Conservation (phyloP, 345 rosid species). For the Gossypium raimondii region DNA sequence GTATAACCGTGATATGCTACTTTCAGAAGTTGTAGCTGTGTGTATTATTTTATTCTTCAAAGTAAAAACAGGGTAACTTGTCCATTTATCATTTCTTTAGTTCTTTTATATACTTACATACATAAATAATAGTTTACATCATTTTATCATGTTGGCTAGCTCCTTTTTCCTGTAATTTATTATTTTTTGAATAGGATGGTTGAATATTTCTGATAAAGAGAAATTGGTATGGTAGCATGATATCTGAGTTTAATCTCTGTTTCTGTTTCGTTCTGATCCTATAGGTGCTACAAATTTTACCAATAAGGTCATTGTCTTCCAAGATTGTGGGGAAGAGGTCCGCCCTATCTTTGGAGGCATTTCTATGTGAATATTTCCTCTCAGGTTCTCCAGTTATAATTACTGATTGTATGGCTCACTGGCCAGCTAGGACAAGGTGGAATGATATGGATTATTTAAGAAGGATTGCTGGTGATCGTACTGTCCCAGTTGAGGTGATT, state of each 20-base stretch:
- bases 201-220: constrained; percentile 4
- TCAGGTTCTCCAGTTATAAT: constrained; percentile 75
- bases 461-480: constrained; percentile 76
- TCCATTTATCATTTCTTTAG: background rate
- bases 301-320: constrained; percentile 54
- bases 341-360: constrained; percentile 73
- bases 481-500: constrained; percentile 97
- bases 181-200: background rate
- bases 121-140: too few species aligned
- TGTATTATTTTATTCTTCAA: background rate
- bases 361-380: constrained; percentile 61
- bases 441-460: constrained; percentile 72
- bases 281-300: constrained; percentile 60
- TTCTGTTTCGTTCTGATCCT: constrained; percentile 13
- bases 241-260: background rate
- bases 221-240: background rate
- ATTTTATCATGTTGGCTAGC: background rate
- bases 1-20: background rate
- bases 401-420: constrained; percentile 83
- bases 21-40: background rate
- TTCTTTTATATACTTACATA: background rate
- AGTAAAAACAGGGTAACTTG: background rate
- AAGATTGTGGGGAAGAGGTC: constrained; percentile 70
- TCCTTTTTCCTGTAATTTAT: background rate
- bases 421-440: constrained; percentile 95